Conservation (phyloP, 2,329 filamentous ascomycete species). For the Talaromyces sp. region DNA sequence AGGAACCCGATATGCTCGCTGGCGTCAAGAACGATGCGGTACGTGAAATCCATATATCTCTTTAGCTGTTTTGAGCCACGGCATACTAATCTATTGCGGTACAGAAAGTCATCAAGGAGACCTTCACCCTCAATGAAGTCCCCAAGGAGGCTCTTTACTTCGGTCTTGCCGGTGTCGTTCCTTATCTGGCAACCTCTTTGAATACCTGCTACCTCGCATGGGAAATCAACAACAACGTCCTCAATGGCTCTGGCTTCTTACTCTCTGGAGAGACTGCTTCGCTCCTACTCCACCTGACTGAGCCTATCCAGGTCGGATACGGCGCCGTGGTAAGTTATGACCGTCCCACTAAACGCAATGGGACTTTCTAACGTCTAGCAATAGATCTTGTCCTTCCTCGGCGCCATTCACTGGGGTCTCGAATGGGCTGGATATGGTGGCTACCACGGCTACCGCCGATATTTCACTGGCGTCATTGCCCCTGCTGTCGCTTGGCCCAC, state of each 20-base stretch:
- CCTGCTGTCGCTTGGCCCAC: conserved; percentile 87
- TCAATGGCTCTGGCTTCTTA: conserved; percentile 59
- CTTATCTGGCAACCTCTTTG: conserved; percentile 79
- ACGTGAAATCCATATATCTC: conserved; percentile 32
- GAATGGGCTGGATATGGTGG: conserved; percentile 71
- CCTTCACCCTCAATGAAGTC: conserved; percentile 61
- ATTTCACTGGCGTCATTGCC: conserved; percentile 75
- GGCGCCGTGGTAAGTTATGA: conserved; percentile 67
- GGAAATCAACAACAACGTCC: conserved; percentile 68
- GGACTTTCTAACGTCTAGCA: conserved; percentile 1
- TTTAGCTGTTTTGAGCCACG: not conserved
- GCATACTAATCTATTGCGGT: conserved; percentile 4
- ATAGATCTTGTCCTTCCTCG: conserved; percentile 86
- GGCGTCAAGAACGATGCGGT: conserved; percentile 58
- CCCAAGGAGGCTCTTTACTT: conserved; percentile 65
- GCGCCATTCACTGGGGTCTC: conserved; percentile 89
- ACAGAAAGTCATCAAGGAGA: conserved; percentile 64
- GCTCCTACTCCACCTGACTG: conserved; percentile 67
- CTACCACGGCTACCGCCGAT: conserved; percentile 70
- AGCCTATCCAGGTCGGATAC: conserved; percentile 86
- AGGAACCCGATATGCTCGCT: conserved; percentile 50
- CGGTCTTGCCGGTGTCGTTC: conserved; percentile 73
- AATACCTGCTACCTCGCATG: conserved; percentile 78
- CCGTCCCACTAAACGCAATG: not conserved
- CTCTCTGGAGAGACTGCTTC: conserved; percentile 69